These are phyloP conservation scores for Neoarthrinium moseri DNA, from an alignment of 2,329 filamentous ascomycete genomes.

Conservation along the genomic window DNA sequence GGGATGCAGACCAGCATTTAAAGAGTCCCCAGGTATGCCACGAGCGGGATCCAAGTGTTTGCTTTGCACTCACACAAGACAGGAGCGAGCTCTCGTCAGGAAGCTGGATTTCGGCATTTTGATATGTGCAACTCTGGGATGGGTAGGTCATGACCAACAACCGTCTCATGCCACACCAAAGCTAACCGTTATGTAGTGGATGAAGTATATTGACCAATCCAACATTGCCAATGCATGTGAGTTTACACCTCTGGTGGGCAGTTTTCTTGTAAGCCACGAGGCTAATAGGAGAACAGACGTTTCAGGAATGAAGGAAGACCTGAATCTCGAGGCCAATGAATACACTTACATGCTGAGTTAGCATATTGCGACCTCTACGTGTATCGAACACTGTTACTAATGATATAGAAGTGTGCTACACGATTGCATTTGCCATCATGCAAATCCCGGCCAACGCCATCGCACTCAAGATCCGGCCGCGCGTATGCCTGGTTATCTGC, in stretches of 20 bases:
- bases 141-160: neutral
- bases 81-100: constrained; percentile 11
- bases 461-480: constrained; percentile 15
- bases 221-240: constrained; percentile 11
- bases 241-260: neutral
- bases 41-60: neutral
- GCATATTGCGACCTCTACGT: neutral
- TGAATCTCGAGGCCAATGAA: constrained; percentile 11
- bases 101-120: constrained; percentile 14
- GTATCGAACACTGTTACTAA: neutral
- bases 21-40: constrained; percentile 9
- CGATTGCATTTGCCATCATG: constrained; percentile 3
- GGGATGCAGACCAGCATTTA: constrained; percentile 13
- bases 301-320: constrained; percentile 11
- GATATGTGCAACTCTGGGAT: constrained; percentile 11
- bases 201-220: constrained; percentile 13
- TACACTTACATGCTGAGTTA: constrained; percentile 11
- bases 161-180: neutral
- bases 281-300: constrained; percentile 2
- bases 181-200: constrained; percentile 1
- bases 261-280: no score
- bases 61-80: neutral
- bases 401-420: constrained; percentile 8
- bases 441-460: constrained; percentile 3
- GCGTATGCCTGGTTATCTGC: constrained; percentile 28